A percentile compares a stretch with the other conserved stretches of the same genome.
Evolutionary conservation across 768 basidiomycete species (phyloP).

Genomic region (Mycena amicta): DNA sequence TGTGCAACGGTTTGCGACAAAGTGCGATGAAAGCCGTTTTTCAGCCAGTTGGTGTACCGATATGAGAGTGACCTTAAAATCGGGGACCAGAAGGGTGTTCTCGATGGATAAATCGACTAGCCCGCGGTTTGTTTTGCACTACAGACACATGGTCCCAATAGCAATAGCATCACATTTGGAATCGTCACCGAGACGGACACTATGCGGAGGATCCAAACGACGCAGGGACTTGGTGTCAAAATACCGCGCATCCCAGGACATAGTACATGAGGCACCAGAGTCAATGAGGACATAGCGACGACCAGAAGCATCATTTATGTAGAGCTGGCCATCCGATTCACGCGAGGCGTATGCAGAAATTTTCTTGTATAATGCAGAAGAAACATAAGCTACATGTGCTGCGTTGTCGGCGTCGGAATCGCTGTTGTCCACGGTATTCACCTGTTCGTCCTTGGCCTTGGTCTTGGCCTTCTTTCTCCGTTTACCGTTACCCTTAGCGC

Average conservation of each 20-base stretch:
- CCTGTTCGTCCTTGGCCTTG: too few relatives aligned
- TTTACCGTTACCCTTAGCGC: too few relatives aligned
- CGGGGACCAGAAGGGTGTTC: slow-evolving; percentile 9
- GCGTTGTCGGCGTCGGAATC: too few relatives aligned
- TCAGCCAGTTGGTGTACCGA: slow-evolving; percentile 12
- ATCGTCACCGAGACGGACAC: slow-evolving; percentile 16
- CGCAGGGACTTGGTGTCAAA: slow-evolving; percentile 5
- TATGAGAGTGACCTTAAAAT: slow-evolving; percentile 13
- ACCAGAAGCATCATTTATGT: background rate
- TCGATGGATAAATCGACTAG: background rate
- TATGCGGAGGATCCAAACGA: slow-evolving; percentile 1
- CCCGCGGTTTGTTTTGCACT: background rate
- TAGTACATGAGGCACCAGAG: slow-evolving; percentile 10
- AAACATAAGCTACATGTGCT: too few relatives aligned
- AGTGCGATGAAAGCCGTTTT: slow-evolving; percentile 2
- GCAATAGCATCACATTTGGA: slow-evolving; percentile 12
- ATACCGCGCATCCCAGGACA: slow-evolving; percentile 1
- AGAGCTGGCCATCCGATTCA: too few relatives aligned
- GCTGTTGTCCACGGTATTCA: too few relatives aligned
- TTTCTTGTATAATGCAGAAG: too few relatives aligned
- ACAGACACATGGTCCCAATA: slow-evolving; percentile 6
- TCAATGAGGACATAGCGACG: slow-evolving; percentile 2
- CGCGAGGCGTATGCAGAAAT: too few relatives aligned
- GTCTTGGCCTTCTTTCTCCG: too few relatives aligned
- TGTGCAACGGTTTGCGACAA: slow-evolving; percentile 1